A percentile compares a stretch with the other conserved stretches of the same genome.
Evolutionary conservation across 345 rosid species (phyloP).

Genomic region (Brassica cretica): DNA sequence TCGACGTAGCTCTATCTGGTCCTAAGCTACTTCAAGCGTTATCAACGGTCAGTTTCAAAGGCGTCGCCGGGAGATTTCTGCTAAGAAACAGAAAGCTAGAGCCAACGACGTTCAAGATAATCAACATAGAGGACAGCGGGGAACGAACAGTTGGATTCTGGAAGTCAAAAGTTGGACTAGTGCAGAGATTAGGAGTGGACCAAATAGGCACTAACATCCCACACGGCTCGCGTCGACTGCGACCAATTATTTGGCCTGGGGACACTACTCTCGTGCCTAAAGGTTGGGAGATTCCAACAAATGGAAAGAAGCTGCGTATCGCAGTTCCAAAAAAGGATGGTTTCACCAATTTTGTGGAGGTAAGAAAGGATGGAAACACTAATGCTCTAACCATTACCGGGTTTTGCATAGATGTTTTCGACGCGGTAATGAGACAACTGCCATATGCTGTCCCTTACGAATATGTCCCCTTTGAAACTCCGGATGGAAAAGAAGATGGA

Average conservation of each 20-base stretch:
- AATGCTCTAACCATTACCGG: slow-evolving; percentile 29
- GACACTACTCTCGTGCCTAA: slow-evolving; percentile 36
- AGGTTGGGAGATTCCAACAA: slow-evolving; percentile 54
- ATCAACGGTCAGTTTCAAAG: slow-evolving; percentile 40
- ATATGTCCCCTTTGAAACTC: slow-evolving; percentile 39
- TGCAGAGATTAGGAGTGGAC: slow-evolving; percentile 7
- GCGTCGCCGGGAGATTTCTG: slow-evolving; percentile 47
- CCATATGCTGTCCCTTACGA: slow-evolving; percentile 52
- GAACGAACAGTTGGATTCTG: slow-evolving; percentile 52
- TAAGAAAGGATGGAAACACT: slow-evolving; percentile 31
- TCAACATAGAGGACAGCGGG: slow-evolving; percentile 47
- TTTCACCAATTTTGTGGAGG: slow-evolving; percentile 43
- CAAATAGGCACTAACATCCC: not conserved
- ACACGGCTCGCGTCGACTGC: slow-evolving; percentile 1
- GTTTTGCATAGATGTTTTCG: slow-evolving; percentile 49
- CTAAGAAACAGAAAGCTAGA: slow-evolving; percentile 45
- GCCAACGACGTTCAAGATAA: slow-evolving; percentile 43
- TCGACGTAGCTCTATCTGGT: slow-evolving; percentile 45
- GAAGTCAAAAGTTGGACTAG: slow-evolving; percentile 42
- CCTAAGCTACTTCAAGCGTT: slow-evolving; percentile 43
- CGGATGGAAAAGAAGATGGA: slow-evolving; percentile 30
- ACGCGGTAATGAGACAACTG: slow-evolving; percentile 41
- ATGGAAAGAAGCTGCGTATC: slow-evolving; percentile 43
- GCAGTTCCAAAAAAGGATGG: slow-evolving; percentile 54
- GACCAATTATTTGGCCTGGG: slow-evolving; percentile 34